Conservation (phyloP, 805 yeast species). For the Ogataea thermomethanolica region DNA sequence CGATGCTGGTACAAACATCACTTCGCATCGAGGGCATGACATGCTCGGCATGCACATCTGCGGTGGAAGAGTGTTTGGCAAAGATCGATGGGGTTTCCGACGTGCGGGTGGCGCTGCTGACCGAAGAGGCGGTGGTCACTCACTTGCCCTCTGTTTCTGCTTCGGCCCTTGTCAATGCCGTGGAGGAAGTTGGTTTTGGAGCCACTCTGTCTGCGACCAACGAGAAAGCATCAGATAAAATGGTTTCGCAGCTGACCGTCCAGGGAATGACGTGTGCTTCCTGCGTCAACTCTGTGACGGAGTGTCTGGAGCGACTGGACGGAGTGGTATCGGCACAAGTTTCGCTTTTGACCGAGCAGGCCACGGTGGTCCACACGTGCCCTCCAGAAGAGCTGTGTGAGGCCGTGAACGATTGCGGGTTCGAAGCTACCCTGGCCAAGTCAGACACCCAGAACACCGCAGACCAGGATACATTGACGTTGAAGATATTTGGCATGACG, state of each 20-base stretch:
- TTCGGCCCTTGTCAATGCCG: constrained; percentile 42
- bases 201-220: constrained; percentile 23
- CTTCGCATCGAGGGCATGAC: constrained; percentile 74
- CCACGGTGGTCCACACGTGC: constrained; percentile 47
- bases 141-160: constrained; percentile 39
- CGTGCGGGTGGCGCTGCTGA: constrained; percentile 67
- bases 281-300: constrained; percentile 63
- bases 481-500: constrained; percentile 58
- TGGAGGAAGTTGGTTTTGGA: constrained; percentile 75
- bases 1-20: neutral
- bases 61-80: constrained; percentile 44
- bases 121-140: constrained; percentile 64
- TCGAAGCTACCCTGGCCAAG: constrained; percentile 45
- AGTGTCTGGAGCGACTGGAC: constrained; percentile 43
- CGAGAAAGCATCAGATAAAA: neutral
- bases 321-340: constrained; percentile 58
- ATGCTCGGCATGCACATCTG: constrained; percentile 77
- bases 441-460: constrained; percentile 23
- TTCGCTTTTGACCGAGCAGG: constrained; percentile 71
- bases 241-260: constrained; percentile 27
- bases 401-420: constrained; percentile 47
- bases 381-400: constrained; percentile 42
- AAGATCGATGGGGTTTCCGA: constrained; percentile 24
- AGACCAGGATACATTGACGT: constrained; percentile 16
- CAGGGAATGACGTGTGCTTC: constrained; percentile 87